These are phyloP conservation scores for Didymella pomorum DNA, from an alignment of 2,329 filamentous ascomycete genomes.

Conservation along the genomic window DNA sequence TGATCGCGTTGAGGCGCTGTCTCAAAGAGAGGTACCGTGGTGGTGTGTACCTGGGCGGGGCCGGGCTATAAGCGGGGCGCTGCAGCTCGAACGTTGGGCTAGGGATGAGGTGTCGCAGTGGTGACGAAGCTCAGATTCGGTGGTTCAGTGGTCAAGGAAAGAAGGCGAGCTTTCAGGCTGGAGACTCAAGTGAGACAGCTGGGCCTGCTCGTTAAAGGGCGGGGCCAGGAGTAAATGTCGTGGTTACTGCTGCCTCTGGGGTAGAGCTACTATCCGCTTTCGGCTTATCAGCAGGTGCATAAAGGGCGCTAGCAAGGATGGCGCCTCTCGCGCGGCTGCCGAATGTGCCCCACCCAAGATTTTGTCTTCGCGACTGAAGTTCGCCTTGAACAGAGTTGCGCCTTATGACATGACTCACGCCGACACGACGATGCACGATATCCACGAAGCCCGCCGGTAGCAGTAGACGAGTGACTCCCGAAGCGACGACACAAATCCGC, in stretches of 20 bases:
- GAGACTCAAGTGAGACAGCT: constrained; percentile 9
- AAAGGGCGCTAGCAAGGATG: not conserved
- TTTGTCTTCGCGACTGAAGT: constrained; percentile 27
- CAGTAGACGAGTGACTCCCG: constrained; percentile 11
- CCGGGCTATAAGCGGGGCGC: constrained; percentile 21
- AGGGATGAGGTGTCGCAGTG: constrained; percentile 1
- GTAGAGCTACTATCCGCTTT: constrained; percentile 15
- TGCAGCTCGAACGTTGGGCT: constrained; percentile 2
- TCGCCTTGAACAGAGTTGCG: constrained; percentile 10
- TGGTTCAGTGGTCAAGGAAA: not conserved
- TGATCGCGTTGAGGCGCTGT: not conserved
- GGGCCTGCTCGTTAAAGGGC: not conserved
- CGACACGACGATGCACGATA: constrained; percentile 31
- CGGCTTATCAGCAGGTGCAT: constrained; percentile 25
- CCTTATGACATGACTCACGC: constrained; percentile 33
- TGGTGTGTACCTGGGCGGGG: constrained; percentile 8
- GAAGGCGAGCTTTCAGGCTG: constrained; percentile 1
- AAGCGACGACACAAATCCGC: constrained; percentile 10
- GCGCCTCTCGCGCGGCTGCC: constrained; percentile 12
- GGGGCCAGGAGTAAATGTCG: constrained; percentile 12
- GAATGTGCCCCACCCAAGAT: constrained; percentile 32
- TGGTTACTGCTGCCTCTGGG: constrained; percentile 16
- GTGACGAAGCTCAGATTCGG: not conserved
- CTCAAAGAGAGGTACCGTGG: constrained; percentile 1
- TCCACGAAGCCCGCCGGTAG: constrained; percentile 26